These are phyloP conservation scores for Rhododendron ovatum DNA, from an alignment of 148 eudicot genomes.

Conservation along the genomic window DNA sequence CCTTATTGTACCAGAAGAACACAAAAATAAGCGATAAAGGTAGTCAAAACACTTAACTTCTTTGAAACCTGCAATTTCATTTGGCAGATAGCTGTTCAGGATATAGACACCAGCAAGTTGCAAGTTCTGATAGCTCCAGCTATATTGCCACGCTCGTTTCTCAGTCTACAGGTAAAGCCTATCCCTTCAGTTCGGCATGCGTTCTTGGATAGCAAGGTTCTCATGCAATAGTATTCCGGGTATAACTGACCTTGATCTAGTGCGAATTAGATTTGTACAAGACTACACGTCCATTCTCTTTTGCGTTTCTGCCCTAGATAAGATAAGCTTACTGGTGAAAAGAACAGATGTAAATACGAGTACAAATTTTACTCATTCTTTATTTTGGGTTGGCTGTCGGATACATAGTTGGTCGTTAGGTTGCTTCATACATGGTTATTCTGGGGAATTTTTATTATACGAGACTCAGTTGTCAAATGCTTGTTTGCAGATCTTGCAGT, in stretches of 20 bases:
- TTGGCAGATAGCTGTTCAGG: conserved; percentile 65
- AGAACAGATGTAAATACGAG: not conserved
- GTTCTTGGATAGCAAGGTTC: not conserved
- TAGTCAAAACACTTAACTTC: not conserved
- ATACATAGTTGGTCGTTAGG: not conserved
- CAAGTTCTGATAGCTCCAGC: conserved; percentile 90
- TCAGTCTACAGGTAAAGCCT: conserved; percentile 64
- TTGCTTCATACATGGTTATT: not conserved
- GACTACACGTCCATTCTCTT: not conserved
- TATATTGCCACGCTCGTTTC: conserved; percentile 69
- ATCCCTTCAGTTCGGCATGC: not conserved
- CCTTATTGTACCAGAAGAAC: not conserved
- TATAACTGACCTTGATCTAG: not conserved
- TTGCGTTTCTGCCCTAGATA: not conserved
- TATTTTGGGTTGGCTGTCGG: not conserved
- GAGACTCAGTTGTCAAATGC: not conserved
- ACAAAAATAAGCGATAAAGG: not conserved
- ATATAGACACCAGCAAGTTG: conserved; percentile 69
- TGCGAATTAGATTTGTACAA: not conserved
- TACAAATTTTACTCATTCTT: not conserved
- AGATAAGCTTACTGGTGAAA: not conserved
- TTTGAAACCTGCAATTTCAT: not conserved
- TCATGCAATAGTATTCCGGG: not conserved
- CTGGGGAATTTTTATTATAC: not conserved
- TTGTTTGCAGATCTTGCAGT: conserved; percentile 71